Conservation (phyloP, 805 yeast species). For the Saccharomycopsis selenospora region DNA sequence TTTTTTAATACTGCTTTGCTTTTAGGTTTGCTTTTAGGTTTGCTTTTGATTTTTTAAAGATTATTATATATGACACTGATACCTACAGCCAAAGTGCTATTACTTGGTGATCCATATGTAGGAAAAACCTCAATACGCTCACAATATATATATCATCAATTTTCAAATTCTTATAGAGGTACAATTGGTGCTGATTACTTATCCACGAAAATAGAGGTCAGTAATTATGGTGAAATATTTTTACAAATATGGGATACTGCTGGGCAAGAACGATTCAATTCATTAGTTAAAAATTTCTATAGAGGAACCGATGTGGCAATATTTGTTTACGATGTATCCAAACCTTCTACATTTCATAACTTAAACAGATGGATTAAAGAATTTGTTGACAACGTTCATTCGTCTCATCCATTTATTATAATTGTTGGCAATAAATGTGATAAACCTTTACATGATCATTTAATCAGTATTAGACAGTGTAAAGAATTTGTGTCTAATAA, state of each 20-base stretch:
- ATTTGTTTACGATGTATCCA: constrained; percentile 47
- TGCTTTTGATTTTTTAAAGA: not conserved
- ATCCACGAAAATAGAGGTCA: constrained; percentile 32
- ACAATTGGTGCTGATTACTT: constrained; percentile 55
- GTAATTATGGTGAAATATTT: constrained; percentile 26
- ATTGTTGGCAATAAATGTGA: constrained; percentile 50
- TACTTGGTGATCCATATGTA: constrained; percentile 52
- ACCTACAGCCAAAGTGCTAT: constrained; percentile 39
- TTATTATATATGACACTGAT: not conserved
- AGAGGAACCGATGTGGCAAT: constrained; percentile 53
- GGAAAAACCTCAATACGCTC: constrained; percentile 53
- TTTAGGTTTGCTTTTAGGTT: no score
- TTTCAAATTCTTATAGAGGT: constrained; percentile 49
- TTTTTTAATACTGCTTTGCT: no score
- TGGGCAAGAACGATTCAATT: constrained; percentile 71
- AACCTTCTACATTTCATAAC: constrained; percentile 43
- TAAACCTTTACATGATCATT: constrained; percentile 21
- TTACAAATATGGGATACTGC: constrained; percentile 75
- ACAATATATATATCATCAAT: constrained; percentile 48
- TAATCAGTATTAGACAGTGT: constrained; percentile 17
- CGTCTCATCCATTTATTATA: constrained; percentile 39
- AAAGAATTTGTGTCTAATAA: constrained; percentile 9
- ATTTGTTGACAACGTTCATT: constrained; percentile 43
- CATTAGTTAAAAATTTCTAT: constrained; percentile 56
- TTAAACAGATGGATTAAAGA: constrained; percentile 39